Base-by-base conservation (phyloP, 805 yeast genomes). In the Cyberlindnera mrakii region DNA sequence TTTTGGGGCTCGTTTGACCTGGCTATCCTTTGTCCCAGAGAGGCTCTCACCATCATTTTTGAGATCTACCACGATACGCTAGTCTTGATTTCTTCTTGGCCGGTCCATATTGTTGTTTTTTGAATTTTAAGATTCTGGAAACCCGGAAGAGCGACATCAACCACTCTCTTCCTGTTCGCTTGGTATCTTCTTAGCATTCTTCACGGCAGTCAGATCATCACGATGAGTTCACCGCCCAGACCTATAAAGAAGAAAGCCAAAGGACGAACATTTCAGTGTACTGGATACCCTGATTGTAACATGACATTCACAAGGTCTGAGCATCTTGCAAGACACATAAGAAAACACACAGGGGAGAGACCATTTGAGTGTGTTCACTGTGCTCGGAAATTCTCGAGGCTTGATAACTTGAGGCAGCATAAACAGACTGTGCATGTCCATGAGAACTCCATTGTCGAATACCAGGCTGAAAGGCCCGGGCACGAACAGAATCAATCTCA, bases 341-440 rank as follows among this genome's bases (percentile, higher is more conserved):
- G 96, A 45, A 90, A 89, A 55, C 97, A 89, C 61, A 90, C 96
- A 0, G 97, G 96, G 35, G 97, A 89, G 62, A 71, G 96, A 44
- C 97, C 97, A 3, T 89, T 88, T 61, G 79, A 85, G 42, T 89
- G 97, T 62, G 83, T 82, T 39, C 84, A 83, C 60, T 86, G 95
- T 60, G 70, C 80, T 30, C 80, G 89, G 57, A 75, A 78, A 58
- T 89, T 89, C 59, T 80, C 89, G 15, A 72, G 97, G 37, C 66
- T 90, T 46, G 97, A 90, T 63, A 90, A 90, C 60, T 71, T 90
- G 48, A 74, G 96, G 47, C 97, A 90, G 65, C 97, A 89, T 65
- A 83, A 84, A 47, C 95, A 88, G 58, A 85, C 96, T 0, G 89
- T 83, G 6, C 89, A 83, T 51, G 79, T 81, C 11, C 54, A 54